These are phyloP conservation scores for Alternaria sp. DNA, from an alignment of 2,329 filamentous ascomycete genomes.

Conservation along the genomic window DNA sequence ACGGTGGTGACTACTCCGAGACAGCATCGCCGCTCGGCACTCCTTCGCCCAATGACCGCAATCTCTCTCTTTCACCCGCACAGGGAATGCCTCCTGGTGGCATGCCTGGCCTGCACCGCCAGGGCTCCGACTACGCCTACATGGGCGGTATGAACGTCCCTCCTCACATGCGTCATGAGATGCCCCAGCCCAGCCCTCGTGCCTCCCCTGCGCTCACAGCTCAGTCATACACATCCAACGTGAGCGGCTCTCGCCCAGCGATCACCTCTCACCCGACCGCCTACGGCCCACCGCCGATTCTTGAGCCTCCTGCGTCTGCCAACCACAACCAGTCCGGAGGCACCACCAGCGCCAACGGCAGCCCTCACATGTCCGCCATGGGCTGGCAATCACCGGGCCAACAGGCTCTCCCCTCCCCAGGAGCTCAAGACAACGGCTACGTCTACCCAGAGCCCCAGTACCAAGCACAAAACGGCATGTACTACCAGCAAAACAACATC, in stretches of 20 bases:
- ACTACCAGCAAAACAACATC: constrained; percentile 74
- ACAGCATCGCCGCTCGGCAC: constrained; percentile 78
- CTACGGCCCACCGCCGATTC: constrained; percentile 82
- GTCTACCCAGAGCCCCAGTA: constrained; percentile 79
- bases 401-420: constrained; percentile 73
- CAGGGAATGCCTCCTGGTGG: constrained; percentile 71
- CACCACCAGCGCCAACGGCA: constrained; percentile 71
- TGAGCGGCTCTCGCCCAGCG: constrained; percentile 58
- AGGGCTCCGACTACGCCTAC: constrained; percentile 74
- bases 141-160: constrained; percentile 81
- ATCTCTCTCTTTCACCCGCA: constrained; percentile 79
- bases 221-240: constrained; percentile 66
- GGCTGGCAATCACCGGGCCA: constrained; percentile 89
- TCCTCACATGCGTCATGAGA: constrained; percentile 78
- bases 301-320: constrained; percentile 80
- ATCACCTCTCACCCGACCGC: constrained; percentile 85
- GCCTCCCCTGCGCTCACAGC: constrained; percentile 68
- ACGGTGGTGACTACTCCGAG: constrained; percentile 73
- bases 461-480: constrained; percentile 67
- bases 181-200: constrained; percentile 72
- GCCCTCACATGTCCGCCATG: constrained; percentile 81
- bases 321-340: constrained; percentile 73
- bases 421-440: constrained; percentile 72
- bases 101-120: constrained; percentile 72
- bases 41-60: constrained; percentile 81